Percentiles rank a stretch among this genome's conserved stretches.
Evolutionary conservation across 1,284 basidiomycete genomes (phyloP).

Genomic region (Agaricales sp.): DNA sequence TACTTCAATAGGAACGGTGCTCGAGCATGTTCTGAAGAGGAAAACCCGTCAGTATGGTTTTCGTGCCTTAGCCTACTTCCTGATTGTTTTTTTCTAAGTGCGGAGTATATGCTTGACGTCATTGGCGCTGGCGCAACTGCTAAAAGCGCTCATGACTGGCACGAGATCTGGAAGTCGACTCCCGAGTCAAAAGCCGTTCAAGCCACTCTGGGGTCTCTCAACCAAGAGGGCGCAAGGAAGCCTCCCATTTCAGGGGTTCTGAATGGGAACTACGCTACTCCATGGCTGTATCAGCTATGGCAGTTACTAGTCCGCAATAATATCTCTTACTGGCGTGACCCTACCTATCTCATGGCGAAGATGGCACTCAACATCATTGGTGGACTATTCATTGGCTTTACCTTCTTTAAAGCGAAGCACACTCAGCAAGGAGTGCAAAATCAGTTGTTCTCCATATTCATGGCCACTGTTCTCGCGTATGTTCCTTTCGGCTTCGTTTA

Average conservation of each 20-base stretch:
- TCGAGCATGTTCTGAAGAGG: conserved; percentile 28
- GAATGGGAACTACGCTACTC: conserved; percentile 36
- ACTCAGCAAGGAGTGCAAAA: conserved; percentile 22
- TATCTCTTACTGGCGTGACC: conserved; percentile 47
- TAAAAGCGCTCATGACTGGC: conserved; percentile 30
- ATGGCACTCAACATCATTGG: conserved; percentile 43
- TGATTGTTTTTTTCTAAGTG: conserved; percentile 2
- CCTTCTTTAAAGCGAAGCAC: conserved; percentile 16
- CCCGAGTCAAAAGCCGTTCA: conserved; percentile 17
- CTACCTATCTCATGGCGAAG: conserved; percentile 61
- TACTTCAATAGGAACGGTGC: conserved; percentile 50
- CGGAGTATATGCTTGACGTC: conserved; percentile 17
- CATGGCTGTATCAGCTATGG: conserved; percentile 31
- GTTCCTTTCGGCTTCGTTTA: conserved; percentile 16
- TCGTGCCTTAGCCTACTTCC: background rate
- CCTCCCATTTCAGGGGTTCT: conserved; percentile 19
- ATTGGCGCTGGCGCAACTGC: conserved; percentile 30
- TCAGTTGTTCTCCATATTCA: conserved; percentile 19
- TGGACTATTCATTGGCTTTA: conserved; percentile 1
- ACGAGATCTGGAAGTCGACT: conserved; percentile 31
- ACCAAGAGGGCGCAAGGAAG: conserved; percentile 21
- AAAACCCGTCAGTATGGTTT: conserved; percentile 31
- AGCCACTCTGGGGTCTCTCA: conserved; percentile 9
- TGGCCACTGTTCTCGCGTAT: conserved; percentile 34
- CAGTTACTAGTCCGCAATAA: conserved; percentile 39